phyloP scores from a whole-genome alignment of 371 early-diverging fungal species.

The Catenaria anguillulae region DNA sequence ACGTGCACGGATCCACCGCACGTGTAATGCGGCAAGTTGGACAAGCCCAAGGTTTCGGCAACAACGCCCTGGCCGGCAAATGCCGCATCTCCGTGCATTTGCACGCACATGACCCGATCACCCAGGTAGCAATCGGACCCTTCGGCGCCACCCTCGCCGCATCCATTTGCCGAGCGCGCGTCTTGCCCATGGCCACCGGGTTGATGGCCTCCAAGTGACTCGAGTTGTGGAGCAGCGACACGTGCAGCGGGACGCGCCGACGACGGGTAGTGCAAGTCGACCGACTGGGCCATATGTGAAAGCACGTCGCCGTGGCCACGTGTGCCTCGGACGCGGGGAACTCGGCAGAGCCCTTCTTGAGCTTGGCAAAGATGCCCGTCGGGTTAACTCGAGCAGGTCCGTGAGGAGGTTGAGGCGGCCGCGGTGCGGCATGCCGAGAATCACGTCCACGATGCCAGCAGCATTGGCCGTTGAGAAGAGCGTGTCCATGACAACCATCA shows the following conservation, averaged over 20 bases:
- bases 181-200: slow-evolving; percentile 88
- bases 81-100: slow-evolving; percentile 90
- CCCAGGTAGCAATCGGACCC: slow-evolving; percentile 55
- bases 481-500: slow-evolving; percentile 80
- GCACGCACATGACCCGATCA: slow-evolving; percentile 75
- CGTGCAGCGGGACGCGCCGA: slow-evolving; percentile 39
- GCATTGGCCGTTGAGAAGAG: slow-evolving; percentile 55
- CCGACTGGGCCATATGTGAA: slow-evolving; percentile 63
- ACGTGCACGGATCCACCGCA: slow-evolving; percentile 88
- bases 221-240: slow-evolving; percentile 82
- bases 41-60: slow-evolving; percentile 81
- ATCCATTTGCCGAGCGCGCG: slow-evolving; percentile 79
- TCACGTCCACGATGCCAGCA: slow-evolving; percentile 52
- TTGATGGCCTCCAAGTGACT: slow-evolving; percentile 90
- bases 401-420: slow-evolving; percentile 85
- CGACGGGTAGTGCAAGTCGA: slow-evolving; percentile 50
- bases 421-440: slow-evolving; percentile 93
- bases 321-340: slow-evolving; percentile 40
- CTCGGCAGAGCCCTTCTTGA: slow-evolving; percentile 70
- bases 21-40: slow-evolving; percentile 80
- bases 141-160: slow-evolving; percentile 39
- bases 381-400: slow-evolving; percentile 65
- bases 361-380: slow-evolving; percentile 73
- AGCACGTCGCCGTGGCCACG: slow-evolving; percentile 80
- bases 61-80: slow-evolving; percentile 83